phyloP scores from a whole-genome alignment of 139 green algal genomes.

The Volvox africanus region DNA sequence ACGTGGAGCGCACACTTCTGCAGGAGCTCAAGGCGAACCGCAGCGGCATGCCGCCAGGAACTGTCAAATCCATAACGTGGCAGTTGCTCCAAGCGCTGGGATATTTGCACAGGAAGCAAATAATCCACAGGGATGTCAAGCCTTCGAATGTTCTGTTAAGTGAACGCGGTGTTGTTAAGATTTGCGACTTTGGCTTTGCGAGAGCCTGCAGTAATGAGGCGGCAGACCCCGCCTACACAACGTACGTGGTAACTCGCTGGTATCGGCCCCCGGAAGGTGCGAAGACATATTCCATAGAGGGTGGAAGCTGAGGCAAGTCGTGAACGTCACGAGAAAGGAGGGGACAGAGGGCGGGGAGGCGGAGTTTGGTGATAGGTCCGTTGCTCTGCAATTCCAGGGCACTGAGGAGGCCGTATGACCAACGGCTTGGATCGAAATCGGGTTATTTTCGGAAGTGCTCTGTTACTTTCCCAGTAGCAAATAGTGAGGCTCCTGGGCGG shows the following conservation, averaged over 20 bases:
- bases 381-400: no score
- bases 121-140: conserved; percentile 38
- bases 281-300: no score
- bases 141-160: conserved; percentile 21
- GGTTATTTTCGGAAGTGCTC: no score
- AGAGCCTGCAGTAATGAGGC: background rate
- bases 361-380: no score
- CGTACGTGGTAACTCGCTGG: conserved; percentile 88
- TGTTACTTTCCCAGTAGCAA: no score
- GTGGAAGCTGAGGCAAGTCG: no score
- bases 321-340: no score
- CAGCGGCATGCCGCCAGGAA: conserved; percentile 1
- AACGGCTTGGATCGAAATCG: no score
- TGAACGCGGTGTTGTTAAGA: conserved; percentile 14
- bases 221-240: conserved; percentile 43
- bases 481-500: no score
- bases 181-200: conserved; percentile 42
- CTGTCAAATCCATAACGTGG: conserved; percentile 45
- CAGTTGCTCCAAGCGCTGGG: conserved; percentile 48
- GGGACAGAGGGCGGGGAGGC: no score
- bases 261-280: conserved; percentile 81
- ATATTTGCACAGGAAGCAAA: conserved; percentile 48
- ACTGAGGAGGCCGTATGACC: no score
- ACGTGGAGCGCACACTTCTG: conserved; percentile 75
- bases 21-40: conserved; percentile 53